Conservation (phyloP, 345 rosid genomes). For the Camelina neglecta region DNA sequence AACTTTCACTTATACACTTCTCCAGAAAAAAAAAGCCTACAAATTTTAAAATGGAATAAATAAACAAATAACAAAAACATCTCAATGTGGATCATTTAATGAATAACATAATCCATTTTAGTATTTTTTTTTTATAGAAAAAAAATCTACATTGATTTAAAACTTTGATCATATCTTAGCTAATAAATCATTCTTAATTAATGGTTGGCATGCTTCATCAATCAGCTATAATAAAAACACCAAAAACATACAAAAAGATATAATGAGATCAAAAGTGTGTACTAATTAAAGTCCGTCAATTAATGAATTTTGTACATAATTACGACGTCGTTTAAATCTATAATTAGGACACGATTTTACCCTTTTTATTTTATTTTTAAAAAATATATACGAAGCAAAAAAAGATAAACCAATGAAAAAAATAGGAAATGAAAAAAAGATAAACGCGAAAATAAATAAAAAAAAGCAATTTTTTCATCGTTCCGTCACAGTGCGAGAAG, state of each 20-base stretch:
- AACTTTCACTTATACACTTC: background rate
- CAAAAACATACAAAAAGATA: background rate
- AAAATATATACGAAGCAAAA: background rate
- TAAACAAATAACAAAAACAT: background rate
- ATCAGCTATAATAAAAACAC: conserved; percentile 23
- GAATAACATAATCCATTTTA: background rate
- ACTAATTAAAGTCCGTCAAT: conserved; percentile 12
- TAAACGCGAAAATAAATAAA: conserved; percentile 27
- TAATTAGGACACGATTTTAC: conserved; percentile 17
- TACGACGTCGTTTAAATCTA: conserved; percentile 23
- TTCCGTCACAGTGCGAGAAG: conserved; percentile 26
- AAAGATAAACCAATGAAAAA: conserved; percentile 40
- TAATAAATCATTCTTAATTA: conserved; percentile 7
- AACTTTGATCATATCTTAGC: background rate
- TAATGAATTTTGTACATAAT: background rate
- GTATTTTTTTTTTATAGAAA: background rate
- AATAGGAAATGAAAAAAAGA: conserved; percentile 17
- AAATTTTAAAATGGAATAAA: no score
- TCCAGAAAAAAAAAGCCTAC: background rate
- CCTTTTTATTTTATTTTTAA: background rate
- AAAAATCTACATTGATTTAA: background rate
- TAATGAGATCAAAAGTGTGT: conserved; percentile 5
- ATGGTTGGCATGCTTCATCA: conserved; percentile 30
- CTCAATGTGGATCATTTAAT: conserved; percentile 12
- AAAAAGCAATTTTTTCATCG: background rate